These are phyloP conservation scores for Metroxylon sagu DNA, from an alignment of 176 grass and related monocot species.

Conservation along the genomic window DNA sequence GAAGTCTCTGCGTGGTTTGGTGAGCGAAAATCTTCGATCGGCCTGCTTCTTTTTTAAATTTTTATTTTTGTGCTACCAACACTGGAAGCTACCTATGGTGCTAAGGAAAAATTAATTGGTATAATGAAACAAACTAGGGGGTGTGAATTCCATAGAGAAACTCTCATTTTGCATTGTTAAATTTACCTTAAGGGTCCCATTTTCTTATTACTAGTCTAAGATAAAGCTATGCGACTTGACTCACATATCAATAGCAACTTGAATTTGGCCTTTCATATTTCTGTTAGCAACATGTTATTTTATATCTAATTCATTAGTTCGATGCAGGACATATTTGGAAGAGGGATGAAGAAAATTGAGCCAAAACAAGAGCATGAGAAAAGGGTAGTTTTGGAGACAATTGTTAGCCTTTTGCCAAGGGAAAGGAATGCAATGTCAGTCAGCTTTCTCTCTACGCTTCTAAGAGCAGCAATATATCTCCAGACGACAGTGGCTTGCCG, in stretches of 20 bases:
- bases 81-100: no score
- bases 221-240: no score
- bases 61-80: no score
- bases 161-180: no score
- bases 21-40: slow-evolving; percentile 12
- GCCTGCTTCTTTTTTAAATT: no score
- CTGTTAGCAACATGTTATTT: neutral
- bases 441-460: slow-evolving; percentile 86
- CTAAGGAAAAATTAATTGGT: no score
- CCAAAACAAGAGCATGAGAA: slow-evolving; percentile 78
- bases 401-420: slow-evolving; percentile 71
- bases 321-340: slow-evolving; percentile 56
- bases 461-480: slow-evolving; percentile 54
- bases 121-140: no score
- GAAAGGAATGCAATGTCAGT: slow-evolving; percentile 73
- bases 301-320: neutral
- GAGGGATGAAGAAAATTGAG: slow-evolving; percentile 45
- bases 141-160: no score
- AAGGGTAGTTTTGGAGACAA: slow-evolving; percentile 63
- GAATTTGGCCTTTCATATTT: no score
- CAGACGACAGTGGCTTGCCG: slow-evolving; percentile 81
- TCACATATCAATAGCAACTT: no score
- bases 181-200: no score
- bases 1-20: slow-evolving; percentile 79
- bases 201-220: no score